Conservation (phyloP, 2,329 filamentous ascomycete species). For the Trichoderma sp. region DNA sequence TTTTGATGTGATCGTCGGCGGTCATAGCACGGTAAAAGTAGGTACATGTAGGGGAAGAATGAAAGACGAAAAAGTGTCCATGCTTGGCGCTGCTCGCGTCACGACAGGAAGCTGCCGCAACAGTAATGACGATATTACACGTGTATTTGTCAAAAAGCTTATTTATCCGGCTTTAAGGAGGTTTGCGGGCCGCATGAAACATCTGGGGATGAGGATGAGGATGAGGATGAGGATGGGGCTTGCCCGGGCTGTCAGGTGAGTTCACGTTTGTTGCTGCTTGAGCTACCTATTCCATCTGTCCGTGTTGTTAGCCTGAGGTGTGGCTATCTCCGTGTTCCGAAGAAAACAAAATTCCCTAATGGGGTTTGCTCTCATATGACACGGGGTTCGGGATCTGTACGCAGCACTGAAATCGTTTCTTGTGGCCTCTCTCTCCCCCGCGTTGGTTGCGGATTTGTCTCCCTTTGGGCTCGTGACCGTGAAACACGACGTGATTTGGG, state of each 20-base stretch:
- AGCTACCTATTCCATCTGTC: not conserved
- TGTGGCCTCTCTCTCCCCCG: not conserved
- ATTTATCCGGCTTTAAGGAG: constrained; percentile 12
- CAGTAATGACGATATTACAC: not conserved
- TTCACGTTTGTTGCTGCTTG: not conserved
- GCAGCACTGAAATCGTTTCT: not conserved
- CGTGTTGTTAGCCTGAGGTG: not conserved
- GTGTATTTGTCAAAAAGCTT: constrained; percentile 15
- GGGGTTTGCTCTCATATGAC: not conserved
- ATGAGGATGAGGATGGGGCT: not conserved
- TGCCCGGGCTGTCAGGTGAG: not conserved
- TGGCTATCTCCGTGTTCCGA: not conserved
- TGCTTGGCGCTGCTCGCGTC: not conserved
- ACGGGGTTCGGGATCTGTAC: not conserved
- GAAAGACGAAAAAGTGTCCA: not conserved
- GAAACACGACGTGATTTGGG: constrained; percentile 4
- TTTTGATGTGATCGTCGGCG: constrained; percentile 7
- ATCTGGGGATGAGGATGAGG: constrained; percentile 1
- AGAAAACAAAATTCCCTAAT: not conserved
- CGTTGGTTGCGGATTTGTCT: constrained; percentile 1
- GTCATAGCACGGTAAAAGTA: not conserved
- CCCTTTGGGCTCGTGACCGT: not conserved
- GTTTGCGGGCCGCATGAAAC: constrained; percentile 16
- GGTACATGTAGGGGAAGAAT: not conserved
- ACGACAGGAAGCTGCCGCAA: not conserved